Evolutionary conservation across 176 grass and related monocot species (phyloP).

Genomic region (maize (Zea mays)): DNA sequence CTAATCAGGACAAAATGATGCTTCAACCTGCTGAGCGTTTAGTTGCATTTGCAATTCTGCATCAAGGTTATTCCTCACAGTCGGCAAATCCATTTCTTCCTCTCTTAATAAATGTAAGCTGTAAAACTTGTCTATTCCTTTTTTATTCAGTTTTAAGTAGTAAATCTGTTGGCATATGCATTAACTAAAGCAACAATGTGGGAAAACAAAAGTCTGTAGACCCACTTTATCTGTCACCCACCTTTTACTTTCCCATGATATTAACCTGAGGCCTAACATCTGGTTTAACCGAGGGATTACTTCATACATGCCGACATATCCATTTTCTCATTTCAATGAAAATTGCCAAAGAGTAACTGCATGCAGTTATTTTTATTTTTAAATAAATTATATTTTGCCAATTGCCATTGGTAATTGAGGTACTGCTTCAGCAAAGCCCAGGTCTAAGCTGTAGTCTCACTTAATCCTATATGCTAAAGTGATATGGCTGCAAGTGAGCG

Average conservation of each 20-base stretch:
- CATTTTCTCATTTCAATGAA: neutral
- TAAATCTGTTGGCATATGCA: constrained; percentile 24
- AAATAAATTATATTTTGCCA: neutral
- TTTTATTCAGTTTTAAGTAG: constrained; percentile 26
- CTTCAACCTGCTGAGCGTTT: constrained; percentile 78
- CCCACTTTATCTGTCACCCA: neutral
- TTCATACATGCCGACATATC: neutral
- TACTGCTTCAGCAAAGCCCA: neutral
- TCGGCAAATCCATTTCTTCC: constrained; percentile 77
- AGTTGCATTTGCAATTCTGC: constrained; percentile 82
- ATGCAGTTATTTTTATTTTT: neutral
- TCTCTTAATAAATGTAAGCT: constrained; percentile 80
- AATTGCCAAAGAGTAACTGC: neutral
- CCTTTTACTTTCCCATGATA: constrained; percentile 2
- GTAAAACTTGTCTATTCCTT: constrained; percentile 15
- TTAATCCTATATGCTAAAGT: neutral
- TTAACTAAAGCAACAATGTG: neutral
- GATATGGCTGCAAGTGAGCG: neutral
- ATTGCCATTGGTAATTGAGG: neutral
- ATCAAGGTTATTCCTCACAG: constrained; percentile 65
- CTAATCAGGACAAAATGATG: constrained; percentile 78
- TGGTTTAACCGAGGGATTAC: neutral
- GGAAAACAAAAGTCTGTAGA: neutral
- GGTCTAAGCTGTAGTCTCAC: neutral
- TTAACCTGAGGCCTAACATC: neutral